Base-by-base conservation (phyloP, 148 eudicot species). In the Fagopyrum homotropicum region DNA sequence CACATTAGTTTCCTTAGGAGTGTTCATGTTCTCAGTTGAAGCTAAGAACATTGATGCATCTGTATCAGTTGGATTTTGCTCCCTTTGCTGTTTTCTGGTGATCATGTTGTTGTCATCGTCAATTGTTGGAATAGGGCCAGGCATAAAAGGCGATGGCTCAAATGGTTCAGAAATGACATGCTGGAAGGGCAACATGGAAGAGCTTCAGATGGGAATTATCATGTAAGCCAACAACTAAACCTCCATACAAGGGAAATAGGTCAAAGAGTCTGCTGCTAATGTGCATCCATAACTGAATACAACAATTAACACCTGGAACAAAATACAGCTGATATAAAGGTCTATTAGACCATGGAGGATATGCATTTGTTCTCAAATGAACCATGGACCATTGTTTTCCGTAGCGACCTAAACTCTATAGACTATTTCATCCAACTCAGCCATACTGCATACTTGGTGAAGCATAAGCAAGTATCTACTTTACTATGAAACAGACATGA, bases 161-260 rank as follows among this genome's bases (percentile, higher is more conserved):
- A 92, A 95, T 45, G 97, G 92, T 80, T 90, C 99, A 66, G 97
- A 78, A 29, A 88, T 90, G 69, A 89, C 96, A 85, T 92, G 93
- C 99, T 95, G 87, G 75, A 75, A 82, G 9, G n/a, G 71, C 17
- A 14, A 40, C 71, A 66, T 35, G 47, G 71, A 11, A 66, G 17
- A 66, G 19, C 46, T 66, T 66, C 46, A 66, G 71, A 43, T 40
- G 16, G 29, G 29, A 61, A 26, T 61, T 29, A 5, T 43, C 71
- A 66, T 43, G 19, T 66, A 11, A 29, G 45, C 7, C 40, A 66
- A 40, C 47, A 43, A 35, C 12, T 66, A 66, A 9, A 35, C 47
- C 71, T 4, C 19, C 71, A 66, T 29, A 66, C 2, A 4, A 14
- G 44, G 26, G 16, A 30, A 40, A 43, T 66, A 40, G 71, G 45